Base-by-base conservation (phyloP, 73 alveolate species). In the Tetrahymena malaccensis region DNA sequence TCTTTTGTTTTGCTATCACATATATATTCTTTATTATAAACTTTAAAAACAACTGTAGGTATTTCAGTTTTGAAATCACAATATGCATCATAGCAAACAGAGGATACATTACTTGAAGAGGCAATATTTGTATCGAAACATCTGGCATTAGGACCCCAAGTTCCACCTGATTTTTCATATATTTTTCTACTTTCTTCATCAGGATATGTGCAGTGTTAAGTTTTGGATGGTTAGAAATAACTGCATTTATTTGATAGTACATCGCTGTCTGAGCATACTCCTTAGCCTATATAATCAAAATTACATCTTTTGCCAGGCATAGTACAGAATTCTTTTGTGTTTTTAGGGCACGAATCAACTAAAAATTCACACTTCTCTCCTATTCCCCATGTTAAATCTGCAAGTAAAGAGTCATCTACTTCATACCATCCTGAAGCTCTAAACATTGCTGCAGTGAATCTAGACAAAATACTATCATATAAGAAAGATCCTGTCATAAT, bases 361-460 rank as follows among this genome's bases (percentile, higher is more conserved):
- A 94, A 50, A 17, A 94, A 85, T 17, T 43, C 85, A 85, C 96
- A 94, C 27, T 94, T 94, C 38, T 94, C 96, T 43, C 85, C 94
- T 33, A 43, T 85, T 43, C 96, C 96, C 96, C 96, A 94, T 85
- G 93, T 94, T 56, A 84, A 94, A 25, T 94, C 95, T 84, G 93
- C 96, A 85, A 94, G 55, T 85, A 85, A 94, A 31, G 89, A 84
- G 19, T 94, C 84, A 83, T 84, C 96, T 35, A 57, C 43, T 84
- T 43, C 35, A 94, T 94, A 94, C 96, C 96, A 94, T 3, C 96
- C 96, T 12, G 96, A 85, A 6, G 95, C 93, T 94, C 85, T 94
- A 83, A 94, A 70, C 93, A 94, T 85, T 22, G 94, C 93, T 34
- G 93, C 93, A n/a, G 96, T 94, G 38, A 94, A 94, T 40, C 34